Conservation (phyloP, 140 eudicot genomes). For the Senecio squalidus region DNA sequence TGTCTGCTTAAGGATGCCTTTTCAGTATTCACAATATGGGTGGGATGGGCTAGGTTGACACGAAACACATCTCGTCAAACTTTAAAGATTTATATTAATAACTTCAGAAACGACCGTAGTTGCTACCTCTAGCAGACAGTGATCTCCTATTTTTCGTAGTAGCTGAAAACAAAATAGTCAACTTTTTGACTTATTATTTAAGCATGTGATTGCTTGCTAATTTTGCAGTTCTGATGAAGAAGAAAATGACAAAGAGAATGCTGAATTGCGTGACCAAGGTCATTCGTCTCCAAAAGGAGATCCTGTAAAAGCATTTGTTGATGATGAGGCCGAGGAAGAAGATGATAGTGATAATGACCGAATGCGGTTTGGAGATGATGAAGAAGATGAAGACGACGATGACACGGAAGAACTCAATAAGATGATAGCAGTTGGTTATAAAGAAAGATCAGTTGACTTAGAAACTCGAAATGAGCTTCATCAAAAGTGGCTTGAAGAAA, state of each 20-base stretch:
- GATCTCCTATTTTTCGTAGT: not conserved
- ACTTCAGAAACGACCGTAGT: not conserved
- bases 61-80: not conserved
- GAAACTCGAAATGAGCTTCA: slow-evolving; percentile 80
- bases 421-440: slow-evolving; percentile 62
- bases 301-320: slow-evolving; percentile 71
- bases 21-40: not conserved
- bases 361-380: slow-evolving; percentile 53
- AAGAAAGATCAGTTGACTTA: slow-evolving; percentile 56
- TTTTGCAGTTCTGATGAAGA: slow-evolving; percentile 73
- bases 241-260: slow-evolving; percentile 71
- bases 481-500: slow-evolving; percentile 91
- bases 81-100: not conserved
- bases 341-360: slow-evolving; percentile 85
- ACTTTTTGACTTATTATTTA: not conserved
- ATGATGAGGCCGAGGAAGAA: slow-evolving; percentile 89
- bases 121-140: not conserved
- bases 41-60: slow-evolving; percentile 1
- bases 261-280: slow-evolving; percentile 24
- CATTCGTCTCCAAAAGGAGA: slow-evolving; percentile 57
- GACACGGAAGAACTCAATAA: slow-evolving; percentile 63
- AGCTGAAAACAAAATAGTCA: not conserved
- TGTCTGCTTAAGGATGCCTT: not conserved
- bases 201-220: not conserved
- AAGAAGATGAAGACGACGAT: slow-evolving; percentile 48